Evolutionary conservation across 192 early-diverging fungal species (phyloP).

Genomic region (Kickxella alabastrina): DNA sequence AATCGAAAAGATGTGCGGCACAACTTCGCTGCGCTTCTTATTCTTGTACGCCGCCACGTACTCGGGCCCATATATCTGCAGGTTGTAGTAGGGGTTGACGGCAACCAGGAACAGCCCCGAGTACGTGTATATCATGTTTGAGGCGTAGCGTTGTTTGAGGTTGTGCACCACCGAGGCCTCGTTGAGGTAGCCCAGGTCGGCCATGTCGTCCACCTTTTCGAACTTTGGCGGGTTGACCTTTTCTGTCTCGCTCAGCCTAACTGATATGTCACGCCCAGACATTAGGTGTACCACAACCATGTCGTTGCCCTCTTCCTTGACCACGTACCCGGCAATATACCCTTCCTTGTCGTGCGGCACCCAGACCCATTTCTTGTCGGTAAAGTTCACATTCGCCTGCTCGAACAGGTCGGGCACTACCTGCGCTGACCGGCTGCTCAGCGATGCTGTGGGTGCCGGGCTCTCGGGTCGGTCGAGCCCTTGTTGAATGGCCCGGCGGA

Average conservation of each 20-base stretch:
- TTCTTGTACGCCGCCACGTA: constrained; percentile 60
- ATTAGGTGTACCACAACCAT: constrained; percentile 71
- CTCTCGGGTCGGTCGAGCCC: constrained; percentile 46
- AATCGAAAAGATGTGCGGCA: constrained; percentile 90
- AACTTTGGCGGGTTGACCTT: constrained; percentile 99
- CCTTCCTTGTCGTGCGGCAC: constrained; percentile 88
- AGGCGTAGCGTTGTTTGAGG: constrained; percentile 81
- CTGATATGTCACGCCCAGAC: constrained; percentile 66
- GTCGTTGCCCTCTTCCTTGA: constrained; percentile 63
- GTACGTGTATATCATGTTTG: constrained; percentile 96
- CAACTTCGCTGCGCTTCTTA: constrained; percentile 68
- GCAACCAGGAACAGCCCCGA: constrained; percentile 99
- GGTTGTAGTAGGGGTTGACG: constrained; percentile 92
- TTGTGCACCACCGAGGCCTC: constrained; percentile 99
- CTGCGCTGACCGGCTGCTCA: constrained; percentile 37
- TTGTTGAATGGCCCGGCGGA: constrained; percentile 50
- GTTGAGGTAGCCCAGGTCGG: constrained; percentile 93
- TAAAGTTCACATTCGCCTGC: constrained; percentile 68
- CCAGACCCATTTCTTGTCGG: constrained; percentile 98
- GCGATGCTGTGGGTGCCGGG: constrained; percentile 26
- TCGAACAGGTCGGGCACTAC: constrained; percentile 49
- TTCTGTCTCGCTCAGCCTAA: constrained; percentile 77
- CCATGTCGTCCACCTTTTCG: constrained; percentile 98
- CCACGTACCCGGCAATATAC: constrained; percentile 80
- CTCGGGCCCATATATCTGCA: constrained; percentile 85